These are phyloP conservation scores for Eutypella sp. DNA, from an alignment of 2,329 filamentous ascomycete species.

Conservation along the genomic window DNA sequence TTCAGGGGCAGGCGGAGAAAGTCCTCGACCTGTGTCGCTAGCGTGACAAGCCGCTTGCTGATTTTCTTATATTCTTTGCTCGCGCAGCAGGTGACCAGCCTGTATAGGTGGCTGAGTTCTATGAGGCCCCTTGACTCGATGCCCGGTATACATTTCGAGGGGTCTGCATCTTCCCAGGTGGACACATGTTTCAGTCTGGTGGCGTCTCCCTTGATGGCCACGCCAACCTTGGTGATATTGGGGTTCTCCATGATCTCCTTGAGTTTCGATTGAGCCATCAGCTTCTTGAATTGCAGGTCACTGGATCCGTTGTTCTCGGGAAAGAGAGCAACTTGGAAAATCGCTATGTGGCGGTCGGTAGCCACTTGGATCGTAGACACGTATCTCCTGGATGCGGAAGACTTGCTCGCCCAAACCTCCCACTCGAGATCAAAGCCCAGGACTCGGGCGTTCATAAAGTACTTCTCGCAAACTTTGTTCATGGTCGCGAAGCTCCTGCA, in stretches of 20 bases:
- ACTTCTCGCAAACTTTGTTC: slow-evolving; percentile 57
- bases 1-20: slow-evolving; percentile 68
- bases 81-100: slow-evolving; percentile 63
- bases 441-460: slow-evolving; percentile 65
- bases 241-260: slow-evolving; percentile 70
- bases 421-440: slow-evolving; percentile 93
- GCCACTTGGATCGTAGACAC: slow-evolving; percentile 82
- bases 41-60: slow-evolving; percentile 60
- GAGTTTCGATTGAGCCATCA: too few species aligned
- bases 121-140: slow-evolving; percentile 65
- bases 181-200: too few species aligned
- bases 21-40: slow-evolving; percentile 67
- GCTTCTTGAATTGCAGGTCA: slow-evolving; percentile 63
- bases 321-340: slow-evolving; percentile 76
- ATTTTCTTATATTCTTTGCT: slow-evolving; percentile 48
- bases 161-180: too few species aligned
- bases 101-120: slow-evolving; percentile 80
- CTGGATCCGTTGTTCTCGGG: slow-evolving; percentile 52
- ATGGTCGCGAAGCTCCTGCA: slow-evolving; percentile 64
- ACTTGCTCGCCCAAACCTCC: slow-evolving; percentile 48
- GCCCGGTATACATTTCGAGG: too few species aligned
- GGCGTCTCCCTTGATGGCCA: slow-evolving; percentile 66
- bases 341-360: slow-evolving; percentile 66
- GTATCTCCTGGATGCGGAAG: slow-evolving; percentile 55
- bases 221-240: slow-evolving; percentile 68